phyloP scores from a whole-genome alignment of 108 stramenopile genomes.

The Mayamaea pseudoterrestris region DNA sequence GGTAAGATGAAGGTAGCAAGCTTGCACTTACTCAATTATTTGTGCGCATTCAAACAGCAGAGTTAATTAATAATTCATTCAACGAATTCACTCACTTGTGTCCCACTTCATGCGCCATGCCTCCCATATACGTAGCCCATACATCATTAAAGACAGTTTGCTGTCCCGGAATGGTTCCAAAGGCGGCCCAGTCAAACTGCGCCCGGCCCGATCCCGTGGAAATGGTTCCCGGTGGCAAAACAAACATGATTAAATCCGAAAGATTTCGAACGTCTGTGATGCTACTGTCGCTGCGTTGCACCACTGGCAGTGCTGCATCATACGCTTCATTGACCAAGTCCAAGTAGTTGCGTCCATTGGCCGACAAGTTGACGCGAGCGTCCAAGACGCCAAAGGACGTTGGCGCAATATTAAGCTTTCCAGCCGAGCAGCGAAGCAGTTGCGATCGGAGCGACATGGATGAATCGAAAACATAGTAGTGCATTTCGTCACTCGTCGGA shows the following conservation, averaged over 20 bases:
- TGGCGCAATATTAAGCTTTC: not conserved
- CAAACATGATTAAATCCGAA: not conserved
- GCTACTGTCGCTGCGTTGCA: not conserved
- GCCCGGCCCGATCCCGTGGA: too few species aligned
- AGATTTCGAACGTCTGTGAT: not conserved
- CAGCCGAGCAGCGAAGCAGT: not conserved
- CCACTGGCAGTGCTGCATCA: not conserved
- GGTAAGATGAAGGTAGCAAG: too few species aligned
- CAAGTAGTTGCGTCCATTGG: not conserved
- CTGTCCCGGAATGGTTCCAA: not conserved
- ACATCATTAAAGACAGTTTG: not conserved
- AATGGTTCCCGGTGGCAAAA: not conserved
- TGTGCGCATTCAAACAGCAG: too few species aligned
- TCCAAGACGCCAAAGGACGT: not conserved
- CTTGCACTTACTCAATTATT: too few species aligned
- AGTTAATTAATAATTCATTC: too few species aligned
- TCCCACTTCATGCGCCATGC: conserved; percentile 2
- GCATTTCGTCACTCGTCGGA: not conserved
- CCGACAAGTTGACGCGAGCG: not conserved
- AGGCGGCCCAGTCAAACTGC: not conserved
- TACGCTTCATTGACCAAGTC: not conserved
- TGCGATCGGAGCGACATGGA: not conserved
- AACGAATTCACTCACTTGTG: too few species aligned
- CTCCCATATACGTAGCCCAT: not conserved
- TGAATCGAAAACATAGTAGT: not conserved